Percentiles rank a stretch among this genome's conserved stretches.
Conservation (phyloP, 345 rosid species). For the Eucalyptus sp. region DNA sequence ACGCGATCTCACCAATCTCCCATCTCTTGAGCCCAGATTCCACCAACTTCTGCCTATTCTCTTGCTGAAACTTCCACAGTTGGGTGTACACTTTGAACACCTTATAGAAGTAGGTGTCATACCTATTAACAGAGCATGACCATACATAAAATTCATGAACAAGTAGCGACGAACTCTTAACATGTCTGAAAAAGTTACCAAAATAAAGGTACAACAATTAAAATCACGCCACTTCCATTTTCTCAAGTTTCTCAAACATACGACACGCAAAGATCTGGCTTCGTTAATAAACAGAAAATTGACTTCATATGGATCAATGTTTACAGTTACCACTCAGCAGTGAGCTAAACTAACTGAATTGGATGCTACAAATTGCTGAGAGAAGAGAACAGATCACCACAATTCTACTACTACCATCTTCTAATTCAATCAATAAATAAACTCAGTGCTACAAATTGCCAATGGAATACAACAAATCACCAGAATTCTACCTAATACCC, state of each 20-base stretch:
- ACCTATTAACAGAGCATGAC: constrained; percentile 29
- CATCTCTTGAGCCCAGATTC: constrained; percentile 93
- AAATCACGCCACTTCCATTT: background rate
- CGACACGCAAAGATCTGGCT: background rate
- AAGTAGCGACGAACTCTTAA: background rate
- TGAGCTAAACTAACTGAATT: background rate
- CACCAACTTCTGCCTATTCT: constrained; percentile 78
- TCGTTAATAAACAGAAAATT: background rate
- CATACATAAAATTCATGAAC: background rate
- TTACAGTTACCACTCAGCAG: background rate
- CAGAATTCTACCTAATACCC: background rate
- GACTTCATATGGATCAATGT: background rate
- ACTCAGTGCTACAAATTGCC: background rate
- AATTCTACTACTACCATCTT: background rate
- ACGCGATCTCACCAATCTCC: constrained; percentile 97
- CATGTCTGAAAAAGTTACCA: background rate
- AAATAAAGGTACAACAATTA: background rate
- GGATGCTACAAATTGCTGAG: background rate
- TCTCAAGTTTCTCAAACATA: background rate
- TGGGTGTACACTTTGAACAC: constrained; percentile 97
- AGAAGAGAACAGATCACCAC: background rate
- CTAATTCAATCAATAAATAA: background rate
- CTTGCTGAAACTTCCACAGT: constrained; percentile 95
- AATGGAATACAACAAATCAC: background rate
- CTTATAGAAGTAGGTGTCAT: constrained; percentile 85